Percentiles rank a stretch among this genome's conserved stretches.
Conservation (phyloP, 1,139 yeast genomes). For the Kodamaea anthophila region DNA sequence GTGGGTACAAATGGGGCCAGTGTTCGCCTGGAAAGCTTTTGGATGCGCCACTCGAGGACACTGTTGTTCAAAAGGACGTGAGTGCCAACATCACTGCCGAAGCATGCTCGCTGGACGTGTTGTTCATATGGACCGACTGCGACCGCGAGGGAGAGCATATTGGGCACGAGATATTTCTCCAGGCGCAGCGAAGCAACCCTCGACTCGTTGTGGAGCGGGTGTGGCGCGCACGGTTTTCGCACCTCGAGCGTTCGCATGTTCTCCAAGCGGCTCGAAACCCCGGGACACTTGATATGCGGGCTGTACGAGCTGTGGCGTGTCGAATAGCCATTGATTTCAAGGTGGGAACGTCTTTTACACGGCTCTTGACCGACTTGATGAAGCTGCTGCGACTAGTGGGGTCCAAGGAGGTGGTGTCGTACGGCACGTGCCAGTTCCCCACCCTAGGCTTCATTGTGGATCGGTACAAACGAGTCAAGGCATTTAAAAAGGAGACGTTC, state of each 20-base stretch:
- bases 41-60: slow-evolving; percentile 56
- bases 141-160: slow-evolving; percentile 97
- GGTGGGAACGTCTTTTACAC: slow-evolving; percentile 84
- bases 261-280: slow-evolving; percentile 71
- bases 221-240: slow-evolving; percentile 80
- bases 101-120: slow-evolving; percentile 50
- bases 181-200: slow-evolving; percentile 55
- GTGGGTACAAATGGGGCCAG: slow-evolving; percentile 58
- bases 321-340: slow-evolving; percentile 84
- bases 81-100: slow-evolving; percentile 67
- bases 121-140: slow-evolving; percentile 98
- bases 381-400: slow-evolving; percentile 21
- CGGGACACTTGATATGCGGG: slow-evolving; percentile 52
- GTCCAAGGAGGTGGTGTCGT: slow-evolving; percentile 43
- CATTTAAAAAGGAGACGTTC: slow-evolving; percentile 69
- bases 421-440: slow-evolving; percentile 96
- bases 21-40: slow-evolving; percentile 61
- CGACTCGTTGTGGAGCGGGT: slow-evolving; percentile 41
- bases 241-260: slow-evolving; percentile 72
- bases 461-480: slow-evolving; percentile 67
- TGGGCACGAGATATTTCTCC: slow-evolving; percentile 75
- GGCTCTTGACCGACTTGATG: slow-evolving; percentile 57
- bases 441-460: slow-evolving; percentile 97
- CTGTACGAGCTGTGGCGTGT: slow-evolving; percentile 80
- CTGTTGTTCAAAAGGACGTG: slow-evolving; percentile 40